Evolutionary conservation across 139 green algal genomes (phyloP).

Genomic region (Chlorella sorokiniana): DNA sequence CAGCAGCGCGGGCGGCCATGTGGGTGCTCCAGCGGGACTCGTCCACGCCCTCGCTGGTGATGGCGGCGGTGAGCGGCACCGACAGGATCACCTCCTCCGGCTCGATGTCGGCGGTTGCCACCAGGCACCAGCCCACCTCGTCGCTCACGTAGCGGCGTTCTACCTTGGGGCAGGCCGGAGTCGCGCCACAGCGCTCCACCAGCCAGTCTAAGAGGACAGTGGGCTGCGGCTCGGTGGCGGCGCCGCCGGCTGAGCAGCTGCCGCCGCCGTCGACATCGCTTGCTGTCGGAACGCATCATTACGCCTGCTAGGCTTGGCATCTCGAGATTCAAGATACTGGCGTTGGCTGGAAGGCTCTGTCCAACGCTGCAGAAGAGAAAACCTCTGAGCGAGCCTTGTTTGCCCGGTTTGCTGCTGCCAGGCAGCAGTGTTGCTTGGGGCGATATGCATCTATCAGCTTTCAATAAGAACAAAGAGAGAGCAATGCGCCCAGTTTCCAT

Average conservation of each 20-base stretch:
- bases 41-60: conserved; percentile 22
- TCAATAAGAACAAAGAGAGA: too few relatives aligned
- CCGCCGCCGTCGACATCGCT: neutral
- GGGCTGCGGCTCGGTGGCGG: neutral
- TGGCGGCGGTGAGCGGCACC: conserved; percentile 18
- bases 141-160: neutral
- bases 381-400: too few relatives aligned
- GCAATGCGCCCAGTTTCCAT: too few relatives aligned
- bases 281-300: neutral
- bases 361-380: too few relatives aligned
- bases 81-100: conserved; percentile 30
- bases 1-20: conserved; percentile 12
- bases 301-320: neutral
- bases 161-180: conserved; percentile 21
- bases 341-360: too few relatives aligned
- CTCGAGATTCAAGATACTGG: too few relatives aligned
- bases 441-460: too few relatives aligned
- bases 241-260: too few relatives aligned
- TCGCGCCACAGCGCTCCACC: neutral
- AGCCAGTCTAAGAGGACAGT: conserved; percentile 17
- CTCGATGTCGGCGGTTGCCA: conserved; percentile 24
- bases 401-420: too few relatives aligned
- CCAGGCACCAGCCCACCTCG: conserved; percentile 20
- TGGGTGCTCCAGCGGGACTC: conserved; percentile 17
- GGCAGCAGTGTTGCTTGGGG: too few relatives aligned